Conservation (phyloP, 306 rosid species). For the Vigna angularis region DNA sequence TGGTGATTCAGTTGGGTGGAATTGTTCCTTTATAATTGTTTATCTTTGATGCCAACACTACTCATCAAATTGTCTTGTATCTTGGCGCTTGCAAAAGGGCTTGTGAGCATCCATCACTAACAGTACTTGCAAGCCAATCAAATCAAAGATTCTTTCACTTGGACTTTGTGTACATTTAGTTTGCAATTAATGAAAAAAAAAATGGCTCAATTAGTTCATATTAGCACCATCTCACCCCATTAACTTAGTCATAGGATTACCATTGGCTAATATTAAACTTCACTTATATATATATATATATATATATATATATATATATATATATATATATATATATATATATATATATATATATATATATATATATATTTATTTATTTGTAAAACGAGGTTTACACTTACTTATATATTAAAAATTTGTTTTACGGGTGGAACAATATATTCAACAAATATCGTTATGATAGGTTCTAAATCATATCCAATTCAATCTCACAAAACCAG, state of each 20-base stretch:
- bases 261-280: background rate
- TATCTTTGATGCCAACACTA: background rate
- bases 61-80: constrained; percentile 27
- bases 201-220: constrained; percentile 23
- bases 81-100: constrained; percentile 28
- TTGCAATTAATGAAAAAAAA: background rate
- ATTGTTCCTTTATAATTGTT: background rate
- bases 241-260: background rate
- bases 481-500: too few relatives aligned
- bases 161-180: background rate
- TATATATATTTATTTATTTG: too few relatives aligned
- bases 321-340: too few relatives aligned
- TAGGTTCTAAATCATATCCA: too few relatives aligned
- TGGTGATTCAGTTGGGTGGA: constrained; percentile 32
- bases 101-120: constrained; percentile 26
- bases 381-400: too few relatives aligned
- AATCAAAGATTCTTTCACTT: constrained; percentile 24
- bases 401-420: too few relatives aligned
- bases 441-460: too few relatives aligned
- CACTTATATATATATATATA: too few relatives aligned
- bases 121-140: constrained; percentile 37
- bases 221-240: constrained; percentile 39
- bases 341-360: too few relatives aligned
- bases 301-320: too few relatives aligned
- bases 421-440: too few relatives aligned